Evolutionary conservation across 192 early-diverging fungal species (phyloP).

Genomic region (Coemansia sp.): DNA sequence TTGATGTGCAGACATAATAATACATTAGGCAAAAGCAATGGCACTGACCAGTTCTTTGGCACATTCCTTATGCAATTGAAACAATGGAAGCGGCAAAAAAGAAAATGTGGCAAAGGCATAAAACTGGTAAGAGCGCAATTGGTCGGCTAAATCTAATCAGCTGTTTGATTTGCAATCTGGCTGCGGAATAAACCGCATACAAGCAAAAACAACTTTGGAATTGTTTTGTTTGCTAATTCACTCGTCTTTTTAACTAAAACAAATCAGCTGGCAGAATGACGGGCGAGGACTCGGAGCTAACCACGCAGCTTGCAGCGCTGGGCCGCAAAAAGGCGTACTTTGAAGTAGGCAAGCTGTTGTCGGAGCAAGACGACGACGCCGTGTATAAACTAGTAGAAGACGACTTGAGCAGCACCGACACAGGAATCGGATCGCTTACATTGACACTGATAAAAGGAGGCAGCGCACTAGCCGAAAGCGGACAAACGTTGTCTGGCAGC

Average conservation of each 20-base stretch:
- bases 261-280: not conserved
- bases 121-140: not conserved
- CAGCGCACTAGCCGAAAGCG: constrained; percentile 28
- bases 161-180: not conserved
- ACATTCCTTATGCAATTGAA: not conserved
- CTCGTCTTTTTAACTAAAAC: no score
- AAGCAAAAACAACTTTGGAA: not conserved
- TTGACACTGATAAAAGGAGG: constrained; percentile 22
- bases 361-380: constrained; percentile 7
- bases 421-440: constrained; percentile 3
- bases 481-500: constrained; percentile 5
- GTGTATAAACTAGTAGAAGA: constrained; percentile 33
- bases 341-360: constrained; percentile 25
- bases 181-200: not conserved
- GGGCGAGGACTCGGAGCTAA: constrained; percentile 1
- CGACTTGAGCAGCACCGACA: constrained; percentile 8
- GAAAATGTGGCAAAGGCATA: not conserved
- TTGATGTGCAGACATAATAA: not conserved
- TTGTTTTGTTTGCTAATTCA: constrained; percentile 2
- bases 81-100: not conserved
- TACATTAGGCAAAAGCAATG: not conserved
- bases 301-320: not conserved
- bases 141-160: not conserved
- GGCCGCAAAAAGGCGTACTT: constrained; percentile 15
- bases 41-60: not conserved